Base-by-base conservation (phyloP, 305 asterid species). In the Fraxinus nigra region DNA sequence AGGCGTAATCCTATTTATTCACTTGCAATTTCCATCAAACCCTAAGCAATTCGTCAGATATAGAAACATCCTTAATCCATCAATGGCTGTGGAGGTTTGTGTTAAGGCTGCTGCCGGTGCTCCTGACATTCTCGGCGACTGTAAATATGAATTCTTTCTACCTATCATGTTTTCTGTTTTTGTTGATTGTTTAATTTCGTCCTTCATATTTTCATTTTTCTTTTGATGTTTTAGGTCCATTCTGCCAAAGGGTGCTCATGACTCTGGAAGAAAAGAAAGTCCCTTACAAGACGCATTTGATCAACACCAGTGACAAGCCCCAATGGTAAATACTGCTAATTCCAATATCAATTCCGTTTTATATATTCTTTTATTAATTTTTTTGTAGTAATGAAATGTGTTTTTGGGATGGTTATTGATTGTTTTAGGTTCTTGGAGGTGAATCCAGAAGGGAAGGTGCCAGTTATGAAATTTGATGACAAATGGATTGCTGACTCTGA, bases 71-170 rank as follows among this genome's bases (percentile, higher is more conserved):
- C 72, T 28, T 51, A 30, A 8, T 72, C 73, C 78, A 34, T 81
- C 85, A 83, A 90, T 87, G 94, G 91, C 89, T 7, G 87, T 90
- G 26, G 98, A 94, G 84, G 43, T 90, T 78, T 88, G 91, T 85
- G 97, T 89, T n/a, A 93, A 93, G 87, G 97, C 94, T 75, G 98
- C 98, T 79, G n/a, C 78, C 18, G 97, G 94, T 59, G 90, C 91
- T 33, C 94, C 95, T 59, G 83, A 87, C 72, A 33, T 84, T 16
- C 92, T 87, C n/a, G 98, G 98, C 79, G 98, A 92, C 88, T 93
- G 98, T 93, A 90, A 85, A 74, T 26, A 56, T 34, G 72, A 22
- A 20, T 16, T 22, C 7, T 0, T 69, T 72, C 20, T 48, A 65
- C 34, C n/a, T 7, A 3, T 28, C 20, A 30, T 16, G 22, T 14